Conservation (phyloP, 768 basidiomycete species). For the Holtermanniella nyarrowii region DNA sequence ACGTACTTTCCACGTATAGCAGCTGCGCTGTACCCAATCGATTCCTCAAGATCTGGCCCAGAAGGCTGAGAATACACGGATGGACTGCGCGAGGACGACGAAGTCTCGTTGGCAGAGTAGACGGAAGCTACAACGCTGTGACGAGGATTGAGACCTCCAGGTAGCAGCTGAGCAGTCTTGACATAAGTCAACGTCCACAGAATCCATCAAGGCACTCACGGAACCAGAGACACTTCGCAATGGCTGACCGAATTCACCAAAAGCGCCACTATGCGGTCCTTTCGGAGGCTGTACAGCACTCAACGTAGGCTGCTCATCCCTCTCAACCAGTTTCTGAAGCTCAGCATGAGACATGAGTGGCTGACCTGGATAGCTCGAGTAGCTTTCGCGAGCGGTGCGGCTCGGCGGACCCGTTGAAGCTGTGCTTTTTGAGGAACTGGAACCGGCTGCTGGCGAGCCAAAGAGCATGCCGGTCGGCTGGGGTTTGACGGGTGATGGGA, state of each 20-base stretch:
- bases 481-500: neutral
- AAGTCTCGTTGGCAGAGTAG: neutral
- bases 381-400: neutral
- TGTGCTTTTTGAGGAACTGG: neutral
- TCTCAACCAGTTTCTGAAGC: neutral
- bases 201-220: neutral
- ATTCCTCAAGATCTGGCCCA: neutral
- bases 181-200: neutral
- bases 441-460: neutral
- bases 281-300: neutral
- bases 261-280: neutral
- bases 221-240: neutral
- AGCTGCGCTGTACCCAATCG: neutral
- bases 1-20: neutral
- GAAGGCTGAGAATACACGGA: neutral
- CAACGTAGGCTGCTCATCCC: neutral
- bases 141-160: neutral
- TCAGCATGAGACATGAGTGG: neutral
- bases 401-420: neutral
- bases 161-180: neutral
- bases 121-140: neutral
- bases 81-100: neutral
- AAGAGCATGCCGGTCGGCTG: neutral
- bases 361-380: neutral
- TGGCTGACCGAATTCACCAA: neutral